Conservation (phyloP, 78 protist species). For the Emiliania huxleyi region DNA sequence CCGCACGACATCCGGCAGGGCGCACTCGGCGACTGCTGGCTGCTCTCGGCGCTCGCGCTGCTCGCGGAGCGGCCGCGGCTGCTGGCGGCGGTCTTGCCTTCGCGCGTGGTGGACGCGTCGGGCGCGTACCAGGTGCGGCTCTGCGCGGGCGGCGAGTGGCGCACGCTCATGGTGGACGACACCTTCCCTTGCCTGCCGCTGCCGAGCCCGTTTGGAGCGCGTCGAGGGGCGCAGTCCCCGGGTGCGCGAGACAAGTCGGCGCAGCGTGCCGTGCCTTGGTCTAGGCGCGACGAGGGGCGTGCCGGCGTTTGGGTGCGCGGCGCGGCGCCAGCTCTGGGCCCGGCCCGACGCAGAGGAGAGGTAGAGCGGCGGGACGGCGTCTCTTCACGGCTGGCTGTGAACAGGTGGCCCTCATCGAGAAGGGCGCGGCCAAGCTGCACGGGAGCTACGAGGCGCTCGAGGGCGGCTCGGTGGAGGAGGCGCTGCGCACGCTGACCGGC, state of each 20-base stretch:
- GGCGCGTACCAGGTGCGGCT: slow-evolving; percentile 30
- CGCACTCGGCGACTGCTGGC: slow-evolving; percentile 60
- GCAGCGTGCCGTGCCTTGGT: too few relatives aligned
- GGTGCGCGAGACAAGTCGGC: too few relatives aligned
- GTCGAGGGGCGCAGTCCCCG: too few relatives aligned
- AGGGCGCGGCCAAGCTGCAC: slow-evolving; percentile 22
- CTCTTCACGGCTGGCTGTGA: too few relatives aligned
- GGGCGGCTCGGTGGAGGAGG: slow-evolving; percentile 30
- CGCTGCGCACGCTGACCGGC: slow-evolving; percentile 48
- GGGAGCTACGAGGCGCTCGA: slow-evolving; percentile 23
- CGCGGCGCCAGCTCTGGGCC: slow-evolving; percentile 12
- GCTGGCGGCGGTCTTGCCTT: not conserved
- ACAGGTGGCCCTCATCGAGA: slow-evolving; percentile 34
- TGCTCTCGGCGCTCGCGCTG: slow-evolving; percentile 31
- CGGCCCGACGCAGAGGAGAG: too few relatives aligned
- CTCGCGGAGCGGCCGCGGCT: slow-evolving; percentile 37
- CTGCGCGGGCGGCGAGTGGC: slow-evolving; percentile 20
- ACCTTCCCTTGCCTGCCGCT: not conserved
- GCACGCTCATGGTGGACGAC: slow-evolving; percentile 13
- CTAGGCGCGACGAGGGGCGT: too few relatives aligned
- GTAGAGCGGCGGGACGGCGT: too few relatives aligned
- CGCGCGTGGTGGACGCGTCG: not conserved
- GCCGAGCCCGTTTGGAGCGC: too few relatives aligned
- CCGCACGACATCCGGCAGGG: slow-evolving; percentile 46
- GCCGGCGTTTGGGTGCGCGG: not conserved